Evolutionary conservation across 2,329 filamentous ascomycete species (phyloP).

Genomic region (Fusarium sp.): DNA sequence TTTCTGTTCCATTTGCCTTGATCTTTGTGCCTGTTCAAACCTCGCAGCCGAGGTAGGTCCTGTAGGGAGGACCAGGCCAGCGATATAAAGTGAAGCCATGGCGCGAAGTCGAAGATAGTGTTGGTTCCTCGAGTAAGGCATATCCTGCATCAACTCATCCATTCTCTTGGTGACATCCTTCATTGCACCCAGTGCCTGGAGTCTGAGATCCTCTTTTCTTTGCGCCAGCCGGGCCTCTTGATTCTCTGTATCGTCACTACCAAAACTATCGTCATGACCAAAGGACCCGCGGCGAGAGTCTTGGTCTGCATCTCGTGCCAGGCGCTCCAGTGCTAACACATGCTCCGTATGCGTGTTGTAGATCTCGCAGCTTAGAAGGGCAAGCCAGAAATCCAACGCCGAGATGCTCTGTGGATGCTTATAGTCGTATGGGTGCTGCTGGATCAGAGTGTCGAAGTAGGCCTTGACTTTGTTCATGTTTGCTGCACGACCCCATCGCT

Average conservation of each 20-base stretch:
- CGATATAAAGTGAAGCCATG: conserved; percentile 80
- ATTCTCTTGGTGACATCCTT: conserved; percentile 74
- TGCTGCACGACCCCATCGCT: conserved; percentile 57
- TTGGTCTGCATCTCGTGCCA: conserved; percentile 47
- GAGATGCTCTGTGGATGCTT: conserved; percentile 69
- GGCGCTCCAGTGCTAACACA: conserved; percentile 55
- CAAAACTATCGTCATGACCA: conserved; percentile 34
- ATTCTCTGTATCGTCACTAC: conserved; percentile 34
- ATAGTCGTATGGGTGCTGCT: conserved; percentile 79
- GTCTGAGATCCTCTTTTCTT: conserved; percentile 55
- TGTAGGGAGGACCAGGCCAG: conserved; percentile 70
- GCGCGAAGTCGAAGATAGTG: conserved; percentile 78
- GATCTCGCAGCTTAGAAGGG: conserved; percentile 84
- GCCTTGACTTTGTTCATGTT: conserved; percentile 60
- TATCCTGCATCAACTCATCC: conserved; percentile 75
- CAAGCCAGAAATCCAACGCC: conserved; percentile 83
- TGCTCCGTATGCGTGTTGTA: conserved; percentile 77
- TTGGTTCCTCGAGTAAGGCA: conserved; percentile 76
- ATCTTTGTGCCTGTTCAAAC: conserved; percentile 44
- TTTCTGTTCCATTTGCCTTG: conserved; percentile 46
- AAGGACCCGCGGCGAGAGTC: conserved; percentile 25
- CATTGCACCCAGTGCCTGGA: conserved; percentile 68
- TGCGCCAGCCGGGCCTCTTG: conserved; percentile 39
- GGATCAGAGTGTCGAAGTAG: conserved; percentile 83
- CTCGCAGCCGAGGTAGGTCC: conserved; percentile 47